Percentiles rank a stretch among this genome's conserved stretches.
Evolutionary conservation across 495 filamentous ascomycete genomes (phyloP).

Genomic region (Durotheca rogersii): DNA sequence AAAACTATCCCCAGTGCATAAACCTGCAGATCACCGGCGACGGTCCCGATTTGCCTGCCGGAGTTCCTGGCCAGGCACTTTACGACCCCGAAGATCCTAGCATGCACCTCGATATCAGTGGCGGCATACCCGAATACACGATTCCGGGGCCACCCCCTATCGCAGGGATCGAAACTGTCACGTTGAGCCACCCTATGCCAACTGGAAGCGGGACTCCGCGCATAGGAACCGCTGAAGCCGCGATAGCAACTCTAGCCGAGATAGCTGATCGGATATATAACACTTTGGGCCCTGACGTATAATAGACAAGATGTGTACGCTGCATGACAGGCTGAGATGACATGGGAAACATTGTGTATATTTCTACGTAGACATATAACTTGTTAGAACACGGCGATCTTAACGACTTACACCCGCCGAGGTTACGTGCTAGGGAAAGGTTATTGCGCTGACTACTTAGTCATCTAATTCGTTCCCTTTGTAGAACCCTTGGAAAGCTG

Average conservation of each 20-base stretch:
- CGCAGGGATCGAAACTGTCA: slow-evolving; percentile 31
- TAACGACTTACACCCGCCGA: background rate
- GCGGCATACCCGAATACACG: slow-evolving; percentile 45
- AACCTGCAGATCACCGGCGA: slow-evolving; percentile 53
- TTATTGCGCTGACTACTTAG: too few species aligned
- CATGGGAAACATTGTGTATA: too few species aligned
- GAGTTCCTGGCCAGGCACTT: slow-evolving; percentile 31
- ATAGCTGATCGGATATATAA: too few species aligned
- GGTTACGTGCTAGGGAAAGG: too few species aligned
- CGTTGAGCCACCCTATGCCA: slow-evolving; percentile 23
- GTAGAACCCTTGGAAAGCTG: too few species aligned
- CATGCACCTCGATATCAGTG: slow-evolving; percentile 45
- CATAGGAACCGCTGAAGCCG: slow-evolving; percentile 7
- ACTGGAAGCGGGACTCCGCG: slow-evolving; percentile 15
- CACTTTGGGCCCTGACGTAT: too few species aligned
- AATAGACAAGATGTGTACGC: too few species aligned
- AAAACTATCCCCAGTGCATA: slow-evolving; percentile 73
- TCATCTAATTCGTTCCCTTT: too few species aligned
- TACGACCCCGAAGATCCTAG: slow-evolving; percentile 40
- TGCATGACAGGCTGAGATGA: too few species aligned
- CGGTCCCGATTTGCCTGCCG: slow-evolving; percentile 39
- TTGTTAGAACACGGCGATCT: too few species aligned
- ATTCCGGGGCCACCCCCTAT: slow-evolving; percentile 56
- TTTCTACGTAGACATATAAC: too few species aligned
- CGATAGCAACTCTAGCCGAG: background rate